Evolutionary conservation across 2,329 filamentous ascomycete species (phyloP), one percentile per base, ranked within the genome.

Genomic region (Cordyceps militaris): DNA sequence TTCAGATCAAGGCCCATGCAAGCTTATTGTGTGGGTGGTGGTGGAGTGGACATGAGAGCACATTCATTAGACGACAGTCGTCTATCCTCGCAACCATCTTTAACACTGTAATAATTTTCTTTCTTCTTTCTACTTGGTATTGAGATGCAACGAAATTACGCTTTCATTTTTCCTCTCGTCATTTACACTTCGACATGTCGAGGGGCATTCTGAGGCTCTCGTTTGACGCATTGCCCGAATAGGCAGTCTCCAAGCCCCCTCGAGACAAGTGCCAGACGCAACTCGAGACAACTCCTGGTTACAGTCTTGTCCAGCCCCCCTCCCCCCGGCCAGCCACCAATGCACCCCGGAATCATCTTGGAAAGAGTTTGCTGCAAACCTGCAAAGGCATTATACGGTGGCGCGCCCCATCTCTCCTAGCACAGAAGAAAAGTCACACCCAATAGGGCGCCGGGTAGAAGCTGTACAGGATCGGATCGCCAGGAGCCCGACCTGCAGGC

Each of bases 261-360:
- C 53, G 60, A 61, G 60, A 61, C 58, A 58, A 57, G 34, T 52
- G 50, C 64, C 66, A 70, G 66, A 68, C 67, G 60, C 62, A 53
- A 69, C 61, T 59, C 69, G 70, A 70, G 70, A 73, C 70, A 65
- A 58, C 56, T 65, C 67, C 53, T 48, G 70, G 70, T 71, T 66
- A 70, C 70, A 70, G 11, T 62, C 61, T 58, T 36, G 21, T 21
- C 43, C 14, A 14, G 13, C 32, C 43, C 40, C 43, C 53, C 32
- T 38, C 26, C n/a, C n/a, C 36, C 48, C 16, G 16, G 32, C 11
- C 9, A 36, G n/a, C n/a, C n/a, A 2, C 13, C 38, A 21, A 54
- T 44, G 26, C 16, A 16, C 43, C 24, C 24, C 42, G 23, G 23
- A 26, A n/a, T 10, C 3, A 26, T 28, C 32, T 24, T 44, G 42